phyloP scores from a whole-genome alignment of 805 yeast species.

The Yarrowia porcina region DNA sequence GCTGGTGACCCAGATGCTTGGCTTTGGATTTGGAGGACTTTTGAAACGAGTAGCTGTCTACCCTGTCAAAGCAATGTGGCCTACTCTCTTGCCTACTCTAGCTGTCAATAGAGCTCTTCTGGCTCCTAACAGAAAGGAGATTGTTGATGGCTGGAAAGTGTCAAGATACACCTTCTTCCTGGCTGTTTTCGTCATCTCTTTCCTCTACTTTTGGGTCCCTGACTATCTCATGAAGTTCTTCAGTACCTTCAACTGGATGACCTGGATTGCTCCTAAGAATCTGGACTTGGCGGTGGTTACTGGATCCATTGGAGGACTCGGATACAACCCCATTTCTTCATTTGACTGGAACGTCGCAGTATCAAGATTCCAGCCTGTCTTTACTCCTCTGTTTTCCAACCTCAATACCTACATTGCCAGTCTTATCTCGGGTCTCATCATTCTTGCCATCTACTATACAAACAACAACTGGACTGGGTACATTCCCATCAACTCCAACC shows the following conservation, averaged over 20 bases:
- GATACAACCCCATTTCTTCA: constrained; percentile 43
- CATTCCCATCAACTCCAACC: constrained; percentile 56
- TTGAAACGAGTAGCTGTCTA: constrained; percentile 50
- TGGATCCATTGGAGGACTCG: constrained; percentile 46
- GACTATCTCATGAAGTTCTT: constrained; percentile 61
- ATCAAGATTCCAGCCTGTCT: constrained; percentile 28
- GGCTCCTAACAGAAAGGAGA: constrained; percentile 42
- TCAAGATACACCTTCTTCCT: constrained; percentile 52
- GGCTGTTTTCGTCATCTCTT: constrained; percentile 42
- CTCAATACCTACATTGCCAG: constrained; percentile 27
- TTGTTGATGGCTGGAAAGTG: constrained; percentile 61
- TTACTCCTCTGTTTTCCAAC: constrained; percentile 28
- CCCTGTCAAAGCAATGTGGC: constrained; percentile 46
- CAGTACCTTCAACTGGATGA: constrained; percentile 60
- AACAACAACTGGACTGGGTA: constrained; percentile 59
- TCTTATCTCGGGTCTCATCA: constrained; percentile 32
- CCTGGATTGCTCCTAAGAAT: constrained; percentile 53
- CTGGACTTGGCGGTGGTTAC: constrained; percentile 58
- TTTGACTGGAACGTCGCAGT: constrained; percentile 43
- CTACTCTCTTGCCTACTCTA: constrained; percentile 55
- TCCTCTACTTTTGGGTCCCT: constrained; percentile 65
- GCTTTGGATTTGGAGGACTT: constrained; percentile 54
- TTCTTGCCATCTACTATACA: constrained; percentile 51
- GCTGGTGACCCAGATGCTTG: constrained; percentile 49
- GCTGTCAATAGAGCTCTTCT: constrained; percentile 39